phyloP scores from a whole-genome alignment of 768 basidiomycete species.

The Termitomyces sp. region DNA sequence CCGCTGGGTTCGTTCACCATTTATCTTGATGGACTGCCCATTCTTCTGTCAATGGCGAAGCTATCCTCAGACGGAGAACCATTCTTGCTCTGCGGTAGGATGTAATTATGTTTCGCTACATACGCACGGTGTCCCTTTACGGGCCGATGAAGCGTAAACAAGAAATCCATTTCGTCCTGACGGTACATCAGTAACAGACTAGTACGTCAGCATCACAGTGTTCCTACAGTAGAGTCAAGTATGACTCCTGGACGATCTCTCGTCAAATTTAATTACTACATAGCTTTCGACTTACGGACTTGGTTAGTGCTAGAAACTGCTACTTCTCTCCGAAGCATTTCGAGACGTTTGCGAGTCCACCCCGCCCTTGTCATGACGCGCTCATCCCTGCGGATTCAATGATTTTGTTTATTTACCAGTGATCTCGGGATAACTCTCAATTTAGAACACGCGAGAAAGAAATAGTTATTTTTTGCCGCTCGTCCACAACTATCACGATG shows the following conservation, averaged over 20 bases:
- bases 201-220: no score
- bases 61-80: no score
- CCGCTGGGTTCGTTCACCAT: no score
- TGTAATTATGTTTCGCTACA: background rate
- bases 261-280: no score
- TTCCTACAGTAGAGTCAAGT: no score
- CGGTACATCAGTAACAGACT: no score
- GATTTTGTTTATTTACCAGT: background rate
- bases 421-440: background rate
- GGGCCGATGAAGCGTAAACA: background rate
- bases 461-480: background rate
- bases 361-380: no score
- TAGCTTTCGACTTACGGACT: no score
- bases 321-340: background rate
- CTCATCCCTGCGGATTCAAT: background rate
- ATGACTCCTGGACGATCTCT: no score
- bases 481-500: slow-evolving; percentile 2
- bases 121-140: background rate
- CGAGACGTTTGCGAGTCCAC: no score
- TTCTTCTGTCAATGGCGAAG: no score
- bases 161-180: background rate
- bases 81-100: background rate
- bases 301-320: background rate
- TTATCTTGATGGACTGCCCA: no score
- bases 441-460: background rate